These are phyloP conservation scores for Helenozyma baotianmanensis DNA, from an alignment of 805 yeast species.

Conservation along the genomic window DNA sequence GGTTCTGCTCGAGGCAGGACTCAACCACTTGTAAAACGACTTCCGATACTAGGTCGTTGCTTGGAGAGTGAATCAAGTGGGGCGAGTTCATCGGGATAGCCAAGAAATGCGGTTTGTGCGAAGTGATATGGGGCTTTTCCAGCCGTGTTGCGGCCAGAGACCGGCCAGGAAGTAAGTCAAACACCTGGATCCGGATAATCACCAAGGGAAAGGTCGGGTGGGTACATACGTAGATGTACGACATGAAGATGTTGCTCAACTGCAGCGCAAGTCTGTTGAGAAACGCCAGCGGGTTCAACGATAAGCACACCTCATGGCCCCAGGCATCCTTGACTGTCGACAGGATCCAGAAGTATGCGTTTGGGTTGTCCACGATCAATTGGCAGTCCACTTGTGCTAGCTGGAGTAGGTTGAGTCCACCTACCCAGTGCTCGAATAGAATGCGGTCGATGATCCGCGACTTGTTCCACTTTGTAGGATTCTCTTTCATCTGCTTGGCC, in stretches of 20 bases:
- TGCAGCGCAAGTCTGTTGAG: conserved; percentile 44
- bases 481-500: conserved; percentile 7
- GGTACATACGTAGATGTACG: conserved; percentile 62
- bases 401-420: conserved; percentile 60
- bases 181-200: conserved; percentile 63
- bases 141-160: not conserved
- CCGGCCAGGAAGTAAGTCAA: conserved; percentile 38
- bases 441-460: conserved; percentile 39
- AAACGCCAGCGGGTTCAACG: conserved; percentile 49
- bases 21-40: conserved; percentile 61
- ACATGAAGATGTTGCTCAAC: conserved; percentile 48
- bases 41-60: conserved; percentile 39
- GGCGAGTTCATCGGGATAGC: conserved; percentile 68
- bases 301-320: conserved; percentile 25
- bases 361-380: conserved; percentile 55
- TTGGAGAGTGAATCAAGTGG: conserved; percentile 54
- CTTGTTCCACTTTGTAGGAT: conserved; percentile 20
- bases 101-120: conserved; percentile 60
- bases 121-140: conserved; percentile 39
- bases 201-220: conserved; percentile 62
- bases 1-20: conserved; percentile 43
- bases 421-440: conserved; percentile 47
- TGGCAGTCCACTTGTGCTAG: conserved; percentile 69
- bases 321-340: conserved; percentile 40
- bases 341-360: conserved; percentile 41